Evolutionary conservation across 345 rosid genomes (phyloP), one percentile per base, ranked within the genome.

Genomic region (Cochlearia excelsa): DNA sequence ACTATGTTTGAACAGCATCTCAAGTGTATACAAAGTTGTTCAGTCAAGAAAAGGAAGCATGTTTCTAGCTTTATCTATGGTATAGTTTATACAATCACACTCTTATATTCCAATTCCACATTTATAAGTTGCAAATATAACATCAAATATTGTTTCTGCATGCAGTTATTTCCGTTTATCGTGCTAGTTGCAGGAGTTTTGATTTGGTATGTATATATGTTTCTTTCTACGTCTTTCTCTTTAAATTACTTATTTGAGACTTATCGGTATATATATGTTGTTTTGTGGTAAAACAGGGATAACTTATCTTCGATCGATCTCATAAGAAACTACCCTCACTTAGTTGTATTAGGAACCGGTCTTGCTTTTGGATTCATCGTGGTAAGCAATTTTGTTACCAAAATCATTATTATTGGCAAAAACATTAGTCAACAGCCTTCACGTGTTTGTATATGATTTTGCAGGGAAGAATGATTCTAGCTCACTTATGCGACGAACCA

Each of bases 381-480:
- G 99, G 99, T 93, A 78, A 16, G 23, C 23, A 16, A 16, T 16
- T 16, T 16, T 16, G 23, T 16, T 16, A 16, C 23, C 23, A 16
- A 16, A 16, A 16, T 16, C 23, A 16, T 16, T 16, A 16, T 16
- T 16, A 16, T 16, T 16, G 23, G 23, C 23, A 16, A 16, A 16
- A 16, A 16, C 23, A 16, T 16, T 5, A 26, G 16, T 33, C 11
- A 0, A 3, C 7, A 4, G 0, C 7, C 6, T 7, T 37, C 31
- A 43, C 27, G 2, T 29, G 48, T 56, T 10, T 71, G 23, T 16
- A 16, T 29, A 37, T 3, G 1, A 49, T 60, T 75, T 76, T 68
- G 55, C 88, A 93, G 99, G 99, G 99, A 75, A 83, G 99, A 77
- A 90, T 93, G 99, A 90, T 93, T 79, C 80, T 93, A 68, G 89